Percentiles rank a stretch among this genome's conserved stretches.
Conservation (phyloP, 352 stramenopile genomes). For the Blastocystis sp. region DNA sequence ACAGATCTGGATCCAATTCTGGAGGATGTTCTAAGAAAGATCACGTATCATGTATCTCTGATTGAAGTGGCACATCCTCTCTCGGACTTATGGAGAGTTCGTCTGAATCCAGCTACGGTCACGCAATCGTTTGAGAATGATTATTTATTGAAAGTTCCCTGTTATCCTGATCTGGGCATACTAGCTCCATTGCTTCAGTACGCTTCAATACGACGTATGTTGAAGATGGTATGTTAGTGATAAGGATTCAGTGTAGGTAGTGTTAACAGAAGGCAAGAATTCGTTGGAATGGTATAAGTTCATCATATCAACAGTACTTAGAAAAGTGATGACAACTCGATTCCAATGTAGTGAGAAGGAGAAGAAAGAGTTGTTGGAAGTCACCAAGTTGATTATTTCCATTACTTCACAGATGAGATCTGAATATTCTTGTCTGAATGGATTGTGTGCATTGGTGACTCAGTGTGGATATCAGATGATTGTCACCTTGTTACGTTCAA, state of each 20-base stretch:
- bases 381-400: not conserved
- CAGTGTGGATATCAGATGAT: not conserved
- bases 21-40: not conserved
- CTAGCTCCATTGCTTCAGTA: not conserved
- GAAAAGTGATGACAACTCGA: not conserved
- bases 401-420: not conserved
- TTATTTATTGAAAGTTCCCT: not conserved
- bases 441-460: not conserved
- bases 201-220: not conserved
- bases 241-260: not conserved
- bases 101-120: not conserved
- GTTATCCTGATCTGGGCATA: not conserved
- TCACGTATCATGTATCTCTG: not conserved
- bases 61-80: not conserved
- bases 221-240: not conserved
- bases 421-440: not conserved
- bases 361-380: not conserved
- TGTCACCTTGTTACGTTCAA: not conserved
- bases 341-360: not conserved
- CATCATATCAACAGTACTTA: not conserved
- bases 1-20: not conserved
- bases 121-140: not conserved
- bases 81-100: not conserved
- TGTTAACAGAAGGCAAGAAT: not conserved
- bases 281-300: not conserved